Evolutionary conservation across 768 basidiomycete species (phyloP).

Genomic region (Hygrophorus pudorinus): DNA sequence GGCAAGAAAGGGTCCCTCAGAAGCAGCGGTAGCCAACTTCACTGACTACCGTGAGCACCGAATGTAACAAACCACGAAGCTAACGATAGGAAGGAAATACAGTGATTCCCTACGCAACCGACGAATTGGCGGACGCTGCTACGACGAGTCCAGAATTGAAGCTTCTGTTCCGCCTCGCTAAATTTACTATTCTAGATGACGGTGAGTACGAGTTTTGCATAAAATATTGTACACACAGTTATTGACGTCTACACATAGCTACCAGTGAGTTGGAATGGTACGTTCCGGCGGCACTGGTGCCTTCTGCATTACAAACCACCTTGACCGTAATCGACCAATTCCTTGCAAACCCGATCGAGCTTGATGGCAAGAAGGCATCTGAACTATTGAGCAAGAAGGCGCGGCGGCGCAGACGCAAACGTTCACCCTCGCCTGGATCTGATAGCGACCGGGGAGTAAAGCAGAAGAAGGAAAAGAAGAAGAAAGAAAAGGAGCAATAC

Average conservation of each 20-base stretch:
- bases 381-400: conserved; percentile 57
- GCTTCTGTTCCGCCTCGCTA: conserved; percentile 72
- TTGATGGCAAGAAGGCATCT: conserved; percentile 66
- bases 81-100: conserved; percentile 2
- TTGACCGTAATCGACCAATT: conserved; percentile 76
- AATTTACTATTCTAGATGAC: conserved; percentile 59
- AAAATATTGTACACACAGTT: not conserved
- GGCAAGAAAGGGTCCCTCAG: conserved; percentile 41
- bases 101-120: conserved; percentile 71
- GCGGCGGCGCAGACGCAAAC: conserved; percentile 40
- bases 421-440: conserved; percentile 38
- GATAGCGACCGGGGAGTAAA: conserved; percentile 31
- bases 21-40: conserved; percentile 58
- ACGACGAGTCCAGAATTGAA: conserved; percentile 70
- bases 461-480: conserved; percentile 57
- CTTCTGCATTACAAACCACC: conserved; percentile 56
- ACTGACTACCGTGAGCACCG: conserved; percentile 62
- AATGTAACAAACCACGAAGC: conserved; percentile 2
- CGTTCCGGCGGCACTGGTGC: conserved; percentile 62
- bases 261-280: conserved; percentile 77
- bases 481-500: conserved; percentile 51
- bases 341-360: conserved; percentile 70
- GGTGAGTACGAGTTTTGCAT: conserved; percentile 29
- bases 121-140: conserved; percentile 69
- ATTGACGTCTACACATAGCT: conserved; percentile 20